These are phyloP conservation scores for Anthoceros angustus DNA, from an alignment of 225 moss, liverwort and hornwort species.

Conservation along the genomic window DNA sequence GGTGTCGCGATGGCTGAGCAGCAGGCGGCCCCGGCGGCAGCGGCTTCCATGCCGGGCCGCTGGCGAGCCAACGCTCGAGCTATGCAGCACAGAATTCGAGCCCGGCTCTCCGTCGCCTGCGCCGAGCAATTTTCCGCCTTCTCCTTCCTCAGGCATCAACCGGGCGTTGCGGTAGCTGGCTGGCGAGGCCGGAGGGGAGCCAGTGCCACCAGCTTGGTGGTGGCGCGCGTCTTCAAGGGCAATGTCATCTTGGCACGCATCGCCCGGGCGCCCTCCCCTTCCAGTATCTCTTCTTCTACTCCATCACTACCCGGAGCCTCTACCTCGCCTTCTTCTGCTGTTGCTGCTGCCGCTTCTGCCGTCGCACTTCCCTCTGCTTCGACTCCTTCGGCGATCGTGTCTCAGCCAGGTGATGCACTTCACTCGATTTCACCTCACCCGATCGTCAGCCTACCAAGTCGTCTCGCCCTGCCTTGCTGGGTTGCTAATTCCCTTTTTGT, in stretches of 20 bases:
- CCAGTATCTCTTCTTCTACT: conserved; percentile 18
- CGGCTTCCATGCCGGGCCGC: not conserved
- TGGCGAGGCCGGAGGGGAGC: conserved; percentile 22
- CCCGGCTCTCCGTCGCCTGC: not conserved
- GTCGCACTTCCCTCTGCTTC: not conserved
- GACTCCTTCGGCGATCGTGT: no score
- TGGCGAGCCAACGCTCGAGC: not conserved
- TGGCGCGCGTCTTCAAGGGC: conserved; percentile 82
- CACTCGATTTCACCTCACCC: no score
- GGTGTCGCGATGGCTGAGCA: not conserved
- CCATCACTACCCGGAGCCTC: not conserved
- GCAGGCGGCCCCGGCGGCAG: conserved; percentile 4
- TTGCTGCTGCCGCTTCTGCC: not conserved
- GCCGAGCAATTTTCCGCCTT: not conserved
- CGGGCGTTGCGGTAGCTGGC: conserved; percentile 15
- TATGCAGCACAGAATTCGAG: not conserved
- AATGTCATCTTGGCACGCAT: conserved; percentile 66
- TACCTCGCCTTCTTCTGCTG: not conserved
- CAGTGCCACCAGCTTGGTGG: conserved; percentile 73
- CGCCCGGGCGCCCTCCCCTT: conserved; percentile 26
- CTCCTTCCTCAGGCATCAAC: conserved; percentile 1
- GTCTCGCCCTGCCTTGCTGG: conserved; percentile 13
- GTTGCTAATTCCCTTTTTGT: conserved; percentile 1
- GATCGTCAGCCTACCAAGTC: no score
- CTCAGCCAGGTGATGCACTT: no score